Evolutionary conservation across 805 yeast genomes (phyloP), one percentile per base, ranked within the genome.

Genomic region (Sugiyamaella smithiae): DNA sequence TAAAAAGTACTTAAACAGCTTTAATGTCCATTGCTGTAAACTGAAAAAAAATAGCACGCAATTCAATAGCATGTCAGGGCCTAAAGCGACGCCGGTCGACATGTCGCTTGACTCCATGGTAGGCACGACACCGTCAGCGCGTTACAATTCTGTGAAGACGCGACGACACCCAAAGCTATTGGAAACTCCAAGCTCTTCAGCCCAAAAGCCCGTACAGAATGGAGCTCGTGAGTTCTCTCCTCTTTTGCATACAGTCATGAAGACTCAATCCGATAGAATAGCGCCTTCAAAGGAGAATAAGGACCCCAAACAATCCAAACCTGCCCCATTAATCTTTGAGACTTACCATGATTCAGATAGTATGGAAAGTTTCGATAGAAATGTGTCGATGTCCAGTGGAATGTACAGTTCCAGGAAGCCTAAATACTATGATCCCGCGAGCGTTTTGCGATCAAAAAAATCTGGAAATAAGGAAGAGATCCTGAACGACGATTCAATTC

Each of bases 211-310:
- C n/a, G 20, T n/a, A 19, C 28, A 20, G 20, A 32, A 45, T 8
- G 43, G 38, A 12, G 48, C 22, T 3, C 51, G 48, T 9, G 56
- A 53, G 29, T 53, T 53, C 49, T 40, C 56, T 7, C 56, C 56
- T 2, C 40, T 53, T 37, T 31, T 53, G 36, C 48, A 47, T 29
- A 53, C 56, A 4, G 51, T 53, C 24, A 52, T 17, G 24, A 43
- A 45, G 20, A 46, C 43, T 12, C 35, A 33, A 8, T 7, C 26
- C 19, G 20, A 12, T 5, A 12, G 25, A 19, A 26, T 20, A 19
- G 29, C 36, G 8, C 6, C 46, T 7, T 17, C 42, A 37, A 20
- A 25, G 17, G 20, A 33, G 38, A 17, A 19, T 12, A 16, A 19
- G n/a, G 32, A 49, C 31, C 33, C 48, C 26, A 33, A 44, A 26